phyloP scores from a whole-genome alignment of 2,329 filamentous ascomycete species.

The Fusarium odoratissimum region DNA sequence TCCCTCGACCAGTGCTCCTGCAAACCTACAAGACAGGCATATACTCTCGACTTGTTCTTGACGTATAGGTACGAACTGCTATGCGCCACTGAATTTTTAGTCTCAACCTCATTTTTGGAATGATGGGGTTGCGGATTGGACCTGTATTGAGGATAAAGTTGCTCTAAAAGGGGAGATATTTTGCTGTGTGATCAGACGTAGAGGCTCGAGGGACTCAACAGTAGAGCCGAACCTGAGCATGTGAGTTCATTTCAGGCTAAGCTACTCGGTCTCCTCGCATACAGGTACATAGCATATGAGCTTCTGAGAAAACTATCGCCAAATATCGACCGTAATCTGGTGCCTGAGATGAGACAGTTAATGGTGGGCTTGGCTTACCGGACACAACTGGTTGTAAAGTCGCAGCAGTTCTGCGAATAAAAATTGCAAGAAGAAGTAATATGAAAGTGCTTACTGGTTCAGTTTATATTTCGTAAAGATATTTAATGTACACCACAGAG shows the following conservation, averaged over 20 bases:
- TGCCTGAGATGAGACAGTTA: rapidly evolving
- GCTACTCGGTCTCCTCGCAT: rapidly evolving
- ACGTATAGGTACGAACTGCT: background rate
- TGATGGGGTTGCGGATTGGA: background rate
- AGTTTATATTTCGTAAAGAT: background rate
- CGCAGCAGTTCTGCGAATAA: background rate
- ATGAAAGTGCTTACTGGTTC: background rate
- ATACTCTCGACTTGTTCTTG: background rate
- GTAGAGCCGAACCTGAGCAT: background rate
- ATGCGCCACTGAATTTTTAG: background rate
- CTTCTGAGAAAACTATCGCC: background rate
- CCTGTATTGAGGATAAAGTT: background rate
- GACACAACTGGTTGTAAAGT: background rate
- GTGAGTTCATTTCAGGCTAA: too few relatives aligned
- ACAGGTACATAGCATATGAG: rapidly evolving
- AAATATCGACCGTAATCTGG: background rate
- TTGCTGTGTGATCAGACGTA: background rate
- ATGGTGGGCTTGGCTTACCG: background rate
- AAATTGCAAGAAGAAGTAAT: background rate
- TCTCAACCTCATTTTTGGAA: rapidly evolving
- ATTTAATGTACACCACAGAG: background rate
- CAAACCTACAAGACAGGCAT: background rate
- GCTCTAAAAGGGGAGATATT: background rate
- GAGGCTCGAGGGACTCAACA: background rate
- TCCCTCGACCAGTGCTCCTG: background rate